Evolutionary conservation across 768 basidiomycete genomes (phyloP).

Genomic region (Pholiota microspora): DNA sequence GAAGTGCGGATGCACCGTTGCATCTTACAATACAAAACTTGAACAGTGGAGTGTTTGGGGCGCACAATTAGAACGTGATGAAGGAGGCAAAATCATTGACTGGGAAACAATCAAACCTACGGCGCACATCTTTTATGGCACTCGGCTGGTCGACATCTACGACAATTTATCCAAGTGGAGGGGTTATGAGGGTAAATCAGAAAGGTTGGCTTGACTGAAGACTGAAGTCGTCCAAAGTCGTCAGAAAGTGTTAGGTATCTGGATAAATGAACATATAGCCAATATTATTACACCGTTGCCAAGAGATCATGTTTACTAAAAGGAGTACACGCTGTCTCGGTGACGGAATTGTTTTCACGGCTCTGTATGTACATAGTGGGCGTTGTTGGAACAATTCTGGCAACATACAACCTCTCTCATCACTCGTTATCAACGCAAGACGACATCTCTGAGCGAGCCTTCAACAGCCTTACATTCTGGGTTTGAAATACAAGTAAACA

Average conservation of each 20-base stretch:
- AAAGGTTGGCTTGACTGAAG: conserved; percentile 20
- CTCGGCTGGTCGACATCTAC: conserved; percentile 52
- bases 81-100: conserved; percentile 44
- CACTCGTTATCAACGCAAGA: neutral
- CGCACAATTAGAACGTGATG: conserved; percentile 50
- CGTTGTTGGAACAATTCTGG: too few species aligned
- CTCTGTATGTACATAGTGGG: neutral
- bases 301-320: conserved; percentile 11
- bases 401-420: neutral
- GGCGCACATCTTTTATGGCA: conserved; percentile 65
- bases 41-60: conserved; percentile 60
- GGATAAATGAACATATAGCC: neutral
- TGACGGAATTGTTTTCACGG: neutral
- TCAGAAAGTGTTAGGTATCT: too few species aligned
- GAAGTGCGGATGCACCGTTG: conserved; percentile 52
- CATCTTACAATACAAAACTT: conserved; percentile 48
- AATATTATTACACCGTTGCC: neutral
- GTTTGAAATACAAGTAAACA: conserved; percentile 39
- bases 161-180: conserved; percentile 64
- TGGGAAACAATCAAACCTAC: conserved; percentile 62
- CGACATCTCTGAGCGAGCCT: conserved; percentile 7
- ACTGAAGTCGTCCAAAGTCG: neutral
- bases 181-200: conserved; percentile 56
- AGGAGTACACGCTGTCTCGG: conserved; percentile 7
- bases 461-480: conserved; percentile 11